phyloP scores from a whole-genome alignment of 2,329 filamentous ascomycete species.

The Amylocarpus encephaloides region DNA sequence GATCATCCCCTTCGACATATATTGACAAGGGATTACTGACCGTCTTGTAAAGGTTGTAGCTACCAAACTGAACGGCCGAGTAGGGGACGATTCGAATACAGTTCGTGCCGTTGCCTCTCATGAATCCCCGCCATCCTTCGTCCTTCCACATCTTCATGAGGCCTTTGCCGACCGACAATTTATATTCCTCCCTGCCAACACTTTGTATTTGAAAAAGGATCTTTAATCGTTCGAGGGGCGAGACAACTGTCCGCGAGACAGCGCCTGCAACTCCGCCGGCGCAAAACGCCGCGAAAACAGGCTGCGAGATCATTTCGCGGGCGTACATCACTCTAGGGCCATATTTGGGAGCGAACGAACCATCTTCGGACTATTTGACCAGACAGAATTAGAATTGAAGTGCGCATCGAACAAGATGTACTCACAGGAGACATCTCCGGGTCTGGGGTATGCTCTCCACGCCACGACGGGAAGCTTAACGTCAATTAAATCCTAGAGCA shows the following conservation, averaged over 20 bases:
- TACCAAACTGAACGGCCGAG: conserved; percentile 95
- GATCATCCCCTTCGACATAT: not conserved
- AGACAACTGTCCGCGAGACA: conserved; percentile 96
- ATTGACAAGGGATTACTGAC: conserved; percentile 44
- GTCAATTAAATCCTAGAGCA: conserved; percentile 16
- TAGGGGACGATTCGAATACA: conserved; percentile 98
- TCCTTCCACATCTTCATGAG: conserved; percentile 93
- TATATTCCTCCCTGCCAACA: conserved; percentile 84
- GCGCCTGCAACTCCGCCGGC: conserved; percentile 91
- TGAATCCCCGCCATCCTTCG: conserved; percentile 94
- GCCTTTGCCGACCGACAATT: conserved; percentile 82
- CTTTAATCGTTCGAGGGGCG: conserved; percentile 89
- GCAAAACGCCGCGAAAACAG: conserved; percentile 85
- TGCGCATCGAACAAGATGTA: conserved; percentile 4
- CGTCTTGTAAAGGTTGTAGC: conserved; percentile 94
- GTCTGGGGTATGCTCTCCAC: conserved; percentile 11
- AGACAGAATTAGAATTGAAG: conserved; percentile 7
- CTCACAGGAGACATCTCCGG: conserved; percentile 29
- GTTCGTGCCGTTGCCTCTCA: conserved; percentile 97
- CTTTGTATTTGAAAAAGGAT: conserved; percentile 97
- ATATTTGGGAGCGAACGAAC: conserved; percentile 28
- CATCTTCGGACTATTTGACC: conserved; percentile 19
- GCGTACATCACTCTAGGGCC: conserved; percentile 27
- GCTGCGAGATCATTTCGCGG: conserved; percentile 61
- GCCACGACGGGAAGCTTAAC: conserved; percentile 4